Evolutionary conservation across 352 stramenopile genomes (phyloP).

Genomic region (Phytophthora sp.): DNA sequence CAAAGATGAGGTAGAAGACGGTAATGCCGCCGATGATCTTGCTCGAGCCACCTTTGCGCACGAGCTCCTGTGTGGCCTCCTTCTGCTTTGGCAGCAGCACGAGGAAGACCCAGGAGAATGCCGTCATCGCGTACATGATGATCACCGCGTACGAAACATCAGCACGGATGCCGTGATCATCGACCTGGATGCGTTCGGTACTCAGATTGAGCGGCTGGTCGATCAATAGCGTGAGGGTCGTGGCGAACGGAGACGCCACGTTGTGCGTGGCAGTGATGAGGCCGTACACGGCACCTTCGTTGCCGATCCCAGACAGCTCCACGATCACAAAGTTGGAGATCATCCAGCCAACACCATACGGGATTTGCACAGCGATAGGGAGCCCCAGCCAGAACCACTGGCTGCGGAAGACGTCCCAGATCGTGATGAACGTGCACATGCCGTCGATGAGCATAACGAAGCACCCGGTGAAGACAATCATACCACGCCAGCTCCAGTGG

Average conservation of each 20-base stretch:
- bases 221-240: slow-evolving; percentile 39
- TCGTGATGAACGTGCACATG: slow-evolving; percentile 36
- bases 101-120: slow-evolving; percentile 38
- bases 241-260: slow-evolving; percentile 36
- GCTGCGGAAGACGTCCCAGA: slow-evolving; percentile 42
- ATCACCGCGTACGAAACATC: slow-evolving; percentile 51
- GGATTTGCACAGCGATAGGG: slow-evolving; percentile 41
- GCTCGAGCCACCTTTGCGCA: slow-evolving; percentile 36
- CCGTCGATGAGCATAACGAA: slow-evolving; percentile 37
- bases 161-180: slow-evolving; percentile 36
- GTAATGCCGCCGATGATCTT: slow-evolving; percentile 40
- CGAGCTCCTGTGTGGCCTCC: slow-evolving; percentile 38
- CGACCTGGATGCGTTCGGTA: slow-evolving; percentile 34
- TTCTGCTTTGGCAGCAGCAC: slow-evolving; percentile 40
- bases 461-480: slow-evolving; percentile 43
- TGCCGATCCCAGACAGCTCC: slow-evolving; percentile 45
- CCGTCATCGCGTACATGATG: slow-evolving; percentile 44
- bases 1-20: slow-evolving; percentile 40
- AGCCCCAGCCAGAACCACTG: slow-evolving; percentile 48
- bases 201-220: slow-evolving; percentile 42
- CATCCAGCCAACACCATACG: slow-evolving; percentile 44
- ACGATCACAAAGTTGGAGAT: slow-evolving; percentile 52
- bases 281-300: slow-evolving; percentile 52
- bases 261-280: slow-evolving; percentile 48
- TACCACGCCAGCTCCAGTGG: slow-evolving; percentile 40